phyloP scores from a whole-genome alignment of 2,329 filamentous ascomycete species.

The Colletotrichum sansevieriae region DNA sequence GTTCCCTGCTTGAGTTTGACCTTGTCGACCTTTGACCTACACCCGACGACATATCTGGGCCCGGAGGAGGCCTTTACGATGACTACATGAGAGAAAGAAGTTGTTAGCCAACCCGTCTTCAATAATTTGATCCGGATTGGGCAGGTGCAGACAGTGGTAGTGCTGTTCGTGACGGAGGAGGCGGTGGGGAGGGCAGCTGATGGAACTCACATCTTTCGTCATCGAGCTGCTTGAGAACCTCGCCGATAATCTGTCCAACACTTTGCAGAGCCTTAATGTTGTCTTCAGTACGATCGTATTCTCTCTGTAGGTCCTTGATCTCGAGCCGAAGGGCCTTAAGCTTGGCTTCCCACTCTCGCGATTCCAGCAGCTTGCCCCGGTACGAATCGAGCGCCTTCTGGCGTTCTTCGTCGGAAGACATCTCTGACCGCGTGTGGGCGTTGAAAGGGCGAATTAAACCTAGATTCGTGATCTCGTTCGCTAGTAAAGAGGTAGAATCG shows the following conservation, averaged over 20 bases:
- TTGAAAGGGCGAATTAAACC: conserved; percentile 7
- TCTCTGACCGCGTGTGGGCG: conserved; percentile 46
- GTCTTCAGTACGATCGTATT: conserved; percentile 97
- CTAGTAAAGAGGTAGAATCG: not conserved
- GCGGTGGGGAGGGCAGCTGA: conserved; percentile 10
- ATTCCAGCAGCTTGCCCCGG: conserved; percentile 88
- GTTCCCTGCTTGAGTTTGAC: conserved; percentile 97
- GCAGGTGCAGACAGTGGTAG: not conserved
- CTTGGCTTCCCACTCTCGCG: conserved; percentile 98
- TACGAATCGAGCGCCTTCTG: conserved; percentile 81
- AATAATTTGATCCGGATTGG: not conserved
- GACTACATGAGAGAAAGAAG: conserved; percentile 65
- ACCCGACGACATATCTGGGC: conserved; percentile 97
- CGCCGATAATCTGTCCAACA: conserved; percentile 98
- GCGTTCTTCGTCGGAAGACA: conserved; percentile 70
- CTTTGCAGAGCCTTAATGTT: conserved; percentile 99
- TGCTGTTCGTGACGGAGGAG: not conserved
- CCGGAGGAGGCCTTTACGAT: conserved; percentile 99
- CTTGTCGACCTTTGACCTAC: conserved; percentile 98
- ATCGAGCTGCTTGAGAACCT: conserved; percentile 98
- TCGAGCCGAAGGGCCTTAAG: conserved; percentile 93
- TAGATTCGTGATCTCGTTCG: not conserved
- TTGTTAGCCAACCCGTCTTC: not conserved
- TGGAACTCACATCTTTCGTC: conserved; percentile 90
- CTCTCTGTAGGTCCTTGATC: conserved; percentile 94